Conservation (phyloP, 2,329 filamentous ascomycete genomes). For the Tolypocladium amazonense region DNA sequence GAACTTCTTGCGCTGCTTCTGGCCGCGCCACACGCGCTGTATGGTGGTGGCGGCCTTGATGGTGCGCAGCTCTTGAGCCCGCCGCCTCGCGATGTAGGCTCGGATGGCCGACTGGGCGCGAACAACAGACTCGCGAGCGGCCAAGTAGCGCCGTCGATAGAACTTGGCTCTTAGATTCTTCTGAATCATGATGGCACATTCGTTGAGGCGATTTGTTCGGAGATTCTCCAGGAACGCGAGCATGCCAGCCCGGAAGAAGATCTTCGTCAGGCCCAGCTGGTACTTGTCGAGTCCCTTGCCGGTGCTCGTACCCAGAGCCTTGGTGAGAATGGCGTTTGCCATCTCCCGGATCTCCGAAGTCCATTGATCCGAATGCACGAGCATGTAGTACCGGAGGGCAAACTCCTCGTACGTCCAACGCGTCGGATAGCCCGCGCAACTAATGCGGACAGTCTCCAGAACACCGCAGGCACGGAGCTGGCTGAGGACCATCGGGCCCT, state of each 20-base stretch:
- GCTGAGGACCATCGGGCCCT: constrained; percentile 96
- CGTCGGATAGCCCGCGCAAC: constrained; percentile 92
- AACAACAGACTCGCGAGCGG: constrained; percentile 73
- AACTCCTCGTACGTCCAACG: constrained; percentile 99
- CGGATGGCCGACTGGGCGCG: constrained; percentile 68
- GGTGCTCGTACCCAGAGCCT: constrained; percentile 71
- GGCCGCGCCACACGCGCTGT: constrained; percentile 87
- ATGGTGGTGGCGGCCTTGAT: constrained; percentile 87
- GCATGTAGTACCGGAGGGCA: constrained; percentile 94
- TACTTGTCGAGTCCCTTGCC: constrained; percentile 81
- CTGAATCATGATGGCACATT: constrained; percentile 94
- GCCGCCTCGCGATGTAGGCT: constrained; percentile 66
- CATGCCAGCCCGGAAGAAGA: constrained; percentile 99
- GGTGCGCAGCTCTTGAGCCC: constrained; percentile 70
- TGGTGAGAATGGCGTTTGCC: constrained; percentile 83
- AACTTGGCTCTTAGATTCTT: constrained; percentile 96
- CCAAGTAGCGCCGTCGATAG: constrained; percentile 83
- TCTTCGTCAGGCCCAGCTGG: constrained; percentile 94
- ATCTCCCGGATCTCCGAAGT: constrained; percentile 88
- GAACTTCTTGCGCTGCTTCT: constrained; percentile 79
- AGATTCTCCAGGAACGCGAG: constrained; percentile 94
- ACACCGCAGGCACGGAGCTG: constrained; percentile 98
- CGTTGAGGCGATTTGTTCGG: constrained; percentile 79
- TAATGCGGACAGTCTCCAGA: constrained; percentile 94
- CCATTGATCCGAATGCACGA: constrained; percentile 83